Evolutionary conservation across 192 early-diverging fungal genomes (phyloP).

Genomic region (Haplosporangium gracile): DNA sequence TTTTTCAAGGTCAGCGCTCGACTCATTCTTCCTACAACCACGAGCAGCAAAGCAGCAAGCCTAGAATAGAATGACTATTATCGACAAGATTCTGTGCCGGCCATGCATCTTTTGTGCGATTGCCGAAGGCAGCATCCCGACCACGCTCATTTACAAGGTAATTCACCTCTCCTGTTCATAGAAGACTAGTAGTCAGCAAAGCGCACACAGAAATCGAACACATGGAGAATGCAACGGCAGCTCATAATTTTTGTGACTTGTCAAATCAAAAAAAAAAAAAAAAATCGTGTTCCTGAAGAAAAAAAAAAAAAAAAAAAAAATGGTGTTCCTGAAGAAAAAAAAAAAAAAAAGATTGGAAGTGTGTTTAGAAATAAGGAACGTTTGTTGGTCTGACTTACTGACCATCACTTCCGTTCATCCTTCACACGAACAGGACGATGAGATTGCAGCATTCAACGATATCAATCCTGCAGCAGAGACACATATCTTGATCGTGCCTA

Average conservation of each 20-base stretch:
- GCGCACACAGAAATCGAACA: no score
- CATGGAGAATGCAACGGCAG: no score
- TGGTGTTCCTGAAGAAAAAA: no score
- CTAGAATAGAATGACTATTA: constrained; percentile 18
- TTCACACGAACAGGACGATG: constrained; percentile 32
- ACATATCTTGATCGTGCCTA: constrained; percentile 57
- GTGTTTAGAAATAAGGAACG: neutral
- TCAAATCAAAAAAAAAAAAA: neutral
- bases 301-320: no score
- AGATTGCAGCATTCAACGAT: constrained; percentile 55
- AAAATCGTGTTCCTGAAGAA: neutral
- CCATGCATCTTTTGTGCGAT: constrained; percentile 56
- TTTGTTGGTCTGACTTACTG: neutral
- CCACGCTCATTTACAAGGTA: constrained; percentile 50
- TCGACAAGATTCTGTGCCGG: constrained; percentile 38
- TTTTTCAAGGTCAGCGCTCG: neutral
- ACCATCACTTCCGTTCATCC: neutral
- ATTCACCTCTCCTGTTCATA: neutral
- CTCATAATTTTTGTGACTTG: neutral
- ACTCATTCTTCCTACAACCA: neutral
- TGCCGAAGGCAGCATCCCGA: constrained; percentile 21
- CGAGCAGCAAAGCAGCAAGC: neutral
- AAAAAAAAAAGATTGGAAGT: no score
- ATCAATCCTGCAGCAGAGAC: constrained; percentile 54
- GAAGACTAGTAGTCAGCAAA: no score